These are phyloP conservation scores for Blastocrithidia nonstop DNA, from an alignment of 208 protist species.

Conservation along the genomic window DNA sequence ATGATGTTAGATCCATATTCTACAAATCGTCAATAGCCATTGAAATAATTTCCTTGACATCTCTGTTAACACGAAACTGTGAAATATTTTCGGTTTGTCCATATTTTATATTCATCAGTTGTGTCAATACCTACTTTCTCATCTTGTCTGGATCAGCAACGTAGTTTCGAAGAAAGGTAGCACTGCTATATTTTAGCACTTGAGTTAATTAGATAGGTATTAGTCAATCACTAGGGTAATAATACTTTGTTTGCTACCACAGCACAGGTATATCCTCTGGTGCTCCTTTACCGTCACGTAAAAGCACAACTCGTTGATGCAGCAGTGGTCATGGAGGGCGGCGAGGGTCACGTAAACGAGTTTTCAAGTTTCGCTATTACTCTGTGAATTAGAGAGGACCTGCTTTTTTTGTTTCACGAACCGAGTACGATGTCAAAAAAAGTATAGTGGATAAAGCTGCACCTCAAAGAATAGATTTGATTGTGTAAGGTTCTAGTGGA, in stretches of 20 bases:
- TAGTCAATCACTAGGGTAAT: constrained; percentile 76
- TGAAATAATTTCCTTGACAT: constrained; percentile 72
- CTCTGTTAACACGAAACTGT: constrained; percentile 46
- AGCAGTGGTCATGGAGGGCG: constrained; percentile 75
- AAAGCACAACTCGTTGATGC: constrained; percentile 59
- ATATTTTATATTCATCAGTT: constrained; percentile 70
- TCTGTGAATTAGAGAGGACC: constrained; percentile 59
- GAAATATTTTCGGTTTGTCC: constrained; percentile 46
- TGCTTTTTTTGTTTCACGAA: constrained; percentile 68
- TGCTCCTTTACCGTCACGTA: constrained; percentile 56
- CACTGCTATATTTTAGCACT: constrained; percentile 73
- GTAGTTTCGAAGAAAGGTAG: constrained; percentile 60
- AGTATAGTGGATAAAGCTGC: constrained; percentile 63
- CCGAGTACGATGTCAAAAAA: constrained; percentile 59
- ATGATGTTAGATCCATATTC: constrained; percentile 50
- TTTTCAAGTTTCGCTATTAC: constrained; percentile 40
- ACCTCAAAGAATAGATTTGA: constrained; percentile 67
- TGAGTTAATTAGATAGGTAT: constrained; percentile 74
- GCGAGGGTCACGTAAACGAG: constrained; percentile 54
- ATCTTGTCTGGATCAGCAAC: constrained; percentile 65
- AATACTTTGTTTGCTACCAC: constrained; percentile 73
- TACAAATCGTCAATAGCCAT: constrained; percentile 70
- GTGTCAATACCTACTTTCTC: constrained; percentile 68
- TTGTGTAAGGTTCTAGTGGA: constrained; percentile 66
- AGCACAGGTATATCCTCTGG: constrained; percentile 62